Evolutionary conservation across 139 green algal genomes (phyloP).

Genomic region (Chlorella vulgaris): DNA sequence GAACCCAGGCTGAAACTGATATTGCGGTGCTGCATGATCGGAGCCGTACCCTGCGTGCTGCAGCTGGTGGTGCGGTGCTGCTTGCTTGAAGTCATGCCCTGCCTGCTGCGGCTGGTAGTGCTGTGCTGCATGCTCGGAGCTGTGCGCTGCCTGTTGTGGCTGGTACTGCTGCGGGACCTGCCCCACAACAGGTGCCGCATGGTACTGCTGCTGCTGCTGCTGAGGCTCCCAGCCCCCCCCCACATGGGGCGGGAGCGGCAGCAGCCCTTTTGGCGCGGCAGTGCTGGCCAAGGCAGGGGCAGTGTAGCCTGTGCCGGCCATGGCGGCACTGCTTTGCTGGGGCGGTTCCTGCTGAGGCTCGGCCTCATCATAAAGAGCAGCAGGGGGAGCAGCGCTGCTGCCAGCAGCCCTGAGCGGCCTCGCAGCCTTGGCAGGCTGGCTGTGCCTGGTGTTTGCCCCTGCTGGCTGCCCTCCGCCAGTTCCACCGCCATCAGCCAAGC

Average conservation of each 20-base stretch:
- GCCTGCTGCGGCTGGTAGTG: neutral
- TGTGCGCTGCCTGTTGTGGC: neutral
- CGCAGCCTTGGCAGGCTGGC: no score
- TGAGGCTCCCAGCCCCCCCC: neutral
- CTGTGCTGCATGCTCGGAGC: neutral
- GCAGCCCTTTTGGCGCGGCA: neutral
- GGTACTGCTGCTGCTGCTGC: slow-evolving; percentile 1
- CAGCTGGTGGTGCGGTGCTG: neutral
- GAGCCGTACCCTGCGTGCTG: neutral
- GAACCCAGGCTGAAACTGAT: no score
- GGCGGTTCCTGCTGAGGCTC: neutral
- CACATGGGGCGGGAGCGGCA: neutral
- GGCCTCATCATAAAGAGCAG: no score
- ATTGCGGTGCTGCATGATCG: no score
- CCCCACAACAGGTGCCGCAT: neutral
- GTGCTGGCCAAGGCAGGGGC: neutral
- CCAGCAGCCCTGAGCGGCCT: no score
- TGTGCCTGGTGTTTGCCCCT: no score
- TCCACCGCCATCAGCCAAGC: neutral
- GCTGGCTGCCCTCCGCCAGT: neutral
- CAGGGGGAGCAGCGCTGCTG: neutral
- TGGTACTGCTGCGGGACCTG: slow-evolving; percentile 17
- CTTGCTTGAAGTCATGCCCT: neutral
- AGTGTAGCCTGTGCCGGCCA: neutral
- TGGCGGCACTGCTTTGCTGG: no score